phyloP scores from a whole-genome alignment of 176 grass and related monocot species.

The Dendrocalamus sinicus region DNA sequence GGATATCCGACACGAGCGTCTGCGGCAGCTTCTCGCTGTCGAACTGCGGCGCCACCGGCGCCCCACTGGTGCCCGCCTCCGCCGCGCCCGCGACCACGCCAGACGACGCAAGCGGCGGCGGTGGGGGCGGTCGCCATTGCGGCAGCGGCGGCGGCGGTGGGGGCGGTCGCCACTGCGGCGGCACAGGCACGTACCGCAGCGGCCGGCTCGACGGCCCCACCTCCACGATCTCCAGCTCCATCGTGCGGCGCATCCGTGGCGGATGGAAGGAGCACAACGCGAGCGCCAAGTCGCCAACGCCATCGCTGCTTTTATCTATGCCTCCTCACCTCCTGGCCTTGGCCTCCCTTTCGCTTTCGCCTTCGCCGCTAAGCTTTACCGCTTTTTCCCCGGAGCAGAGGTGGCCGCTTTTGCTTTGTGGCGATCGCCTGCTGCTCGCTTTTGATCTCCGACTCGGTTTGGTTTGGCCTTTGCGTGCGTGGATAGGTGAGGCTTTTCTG shows the following conservation, averaged over 20 bases:
- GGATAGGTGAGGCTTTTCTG: slow-evolving; percentile 18
- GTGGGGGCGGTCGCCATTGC: slow-evolving; percentile 32
- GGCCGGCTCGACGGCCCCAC: slow-evolving; percentile 50
- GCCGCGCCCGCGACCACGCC: background rate
- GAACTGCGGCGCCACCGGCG: slow-evolving; percentile 48
- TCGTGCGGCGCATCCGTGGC: background rate
- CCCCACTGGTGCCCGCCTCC: background rate
- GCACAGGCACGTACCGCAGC: slow-evolving; percentile 42
- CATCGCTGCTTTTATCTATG: slow-evolving; percentile 38
- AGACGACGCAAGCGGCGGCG: background rate
- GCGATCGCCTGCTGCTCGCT: slow-evolving; percentile 26
- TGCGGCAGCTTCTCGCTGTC: slow-evolving; percentile 90
- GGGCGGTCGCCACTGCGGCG: slow-evolving; percentile 34
- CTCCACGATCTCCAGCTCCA: slow-evolving; percentile 76
- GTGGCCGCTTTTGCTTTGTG: slow-evolving; percentile 51
- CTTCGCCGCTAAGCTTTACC: slow-evolving; percentile 67
- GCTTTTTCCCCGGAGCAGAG: slow-evolving; percentile 36
- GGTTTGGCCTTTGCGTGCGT: background rate
- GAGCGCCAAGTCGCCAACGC: slow-evolving; percentile 6
- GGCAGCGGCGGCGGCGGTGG: slow-evolving; percentile 34
- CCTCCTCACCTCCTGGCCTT: background rate
- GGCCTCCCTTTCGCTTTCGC: slow-evolving; percentile 42
- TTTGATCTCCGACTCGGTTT: slow-evolving; percentile 13
- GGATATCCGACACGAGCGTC: slow-evolving; percentile 71
- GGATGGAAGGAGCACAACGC: background rate